Base-by-base conservation (phyloP, 2,329 filamentous ascomycete genomes). In the Clonostachys chloroleuca region DNA sequence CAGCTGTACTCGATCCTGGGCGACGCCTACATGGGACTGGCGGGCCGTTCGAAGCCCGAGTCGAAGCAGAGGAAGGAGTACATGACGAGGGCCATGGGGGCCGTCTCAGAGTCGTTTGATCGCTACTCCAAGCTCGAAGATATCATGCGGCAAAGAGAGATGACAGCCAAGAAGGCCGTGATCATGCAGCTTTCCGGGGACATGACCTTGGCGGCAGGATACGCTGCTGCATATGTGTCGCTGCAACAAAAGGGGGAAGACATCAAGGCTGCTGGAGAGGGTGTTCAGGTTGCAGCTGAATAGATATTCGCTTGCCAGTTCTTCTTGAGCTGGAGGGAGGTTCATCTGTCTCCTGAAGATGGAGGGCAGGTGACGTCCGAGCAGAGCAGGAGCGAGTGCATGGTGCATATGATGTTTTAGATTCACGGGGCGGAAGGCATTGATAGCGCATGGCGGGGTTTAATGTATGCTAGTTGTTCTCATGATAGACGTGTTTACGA, bases 111-210 rank as follows among this genome's bases (percentile, higher is more conserved):
- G 51, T 80, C 85, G 0, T 82, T 84, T 54, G 69, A 71, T 34
- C 78, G 84, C 51, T 95, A 81, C 61, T 79, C 82, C 40, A 75
- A 73, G 42, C 71, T 89, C 13, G 83, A 88, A 59, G 87, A 68
- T 17, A 68, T 84, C 13, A 68, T 72, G n/a, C 83, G 82, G 46
- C 85, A 89, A 66, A 85, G 88, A 58, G 86, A 91, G 64, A 83
- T 88, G 73, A 78, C 92, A 69, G 85, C 86, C 17, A 94, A 94
- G 73, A 92, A 89, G 66, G 86, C 87, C 5, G 83, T 83, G 44
- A 78, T 95, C 44, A 87, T 89, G 73, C 83, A 84, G 62, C 69
- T 86, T 42, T 74, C 80, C 8, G 87, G 85, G 1, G 86, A 91
- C 55, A 64, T 74, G 53, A 73, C 72, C 16, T 56, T 84, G 51